Base-by-base conservation (phyloP, 192 early-diverging fungal genomes). In the Coemansia sp. region DNA sequence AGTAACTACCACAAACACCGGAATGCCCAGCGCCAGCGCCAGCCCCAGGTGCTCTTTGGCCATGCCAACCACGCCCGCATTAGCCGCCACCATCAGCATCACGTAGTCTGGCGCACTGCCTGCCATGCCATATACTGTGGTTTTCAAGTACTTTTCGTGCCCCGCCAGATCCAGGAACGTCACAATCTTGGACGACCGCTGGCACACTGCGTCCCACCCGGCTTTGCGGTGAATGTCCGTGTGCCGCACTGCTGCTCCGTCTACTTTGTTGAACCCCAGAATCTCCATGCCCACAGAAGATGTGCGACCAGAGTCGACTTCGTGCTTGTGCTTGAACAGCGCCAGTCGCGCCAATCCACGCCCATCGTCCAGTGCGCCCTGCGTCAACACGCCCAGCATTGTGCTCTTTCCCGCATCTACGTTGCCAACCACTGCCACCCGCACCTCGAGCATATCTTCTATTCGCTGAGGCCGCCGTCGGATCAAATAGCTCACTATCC, bases 101-200 rank as follows among this genome's bases (percentile, higher is more conserved):
- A 93, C 91, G 82, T 91, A 94, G 64, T 97, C 92, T 14, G 95
- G 95, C 14, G 90, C 86, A 58, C 86, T 88, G 26, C 95, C 93
- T 22, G 93, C 92, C 91, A 97, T 92, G 10, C 95, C 95, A 82
- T 94, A 95, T 25, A 95, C 91, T 26, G 95, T 97, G 2, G 95
- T 97, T 71, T 95, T 97, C 25, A 97, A 82, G 63, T 97, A 97
- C 66, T 92, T 92, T 75, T 97, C 95, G 75, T 97, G 95, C 14
- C 95, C 95, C 27, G 95, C 95, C 51, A 89, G 74, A 77, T 88
- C 89, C 21, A 88, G 75, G 64, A 88, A 88, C 16, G 86, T 79
- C 12, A 84, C 51, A 50, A 93, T 86, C 83, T 97, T 97, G 17
- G 89, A 87, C 4, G 93, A 85, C 59, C 75, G 69, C 21, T 25